These are phyloP conservation scores for Poronia punctata DNA, from an alignment of 495 filamentous ascomycete species.

Conservation along the genomic window DNA sequence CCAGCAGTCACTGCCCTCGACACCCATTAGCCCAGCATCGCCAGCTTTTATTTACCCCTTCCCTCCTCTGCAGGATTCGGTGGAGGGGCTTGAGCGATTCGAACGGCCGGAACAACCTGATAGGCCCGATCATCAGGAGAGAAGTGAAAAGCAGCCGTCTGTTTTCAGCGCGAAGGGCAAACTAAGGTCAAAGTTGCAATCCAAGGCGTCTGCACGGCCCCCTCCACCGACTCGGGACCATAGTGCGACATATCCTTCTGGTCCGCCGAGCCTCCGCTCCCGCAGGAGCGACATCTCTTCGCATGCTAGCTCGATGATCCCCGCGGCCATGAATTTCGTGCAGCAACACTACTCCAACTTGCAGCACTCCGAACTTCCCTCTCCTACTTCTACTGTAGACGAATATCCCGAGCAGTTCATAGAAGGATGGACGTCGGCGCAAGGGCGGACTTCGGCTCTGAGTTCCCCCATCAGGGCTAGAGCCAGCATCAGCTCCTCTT, in stretches of 20 bases:
- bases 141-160: slow-evolving; percentile 26
- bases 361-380: slow-evolving; percentile 43
- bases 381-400: slow-evolving; percentile 42
- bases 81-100: too few relatives aligned
- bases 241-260: slow-evolving; percentile 30
- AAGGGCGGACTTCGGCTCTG: slow-evolving; percentile 47
- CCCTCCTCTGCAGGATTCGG: slow-evolving; percentile 23
- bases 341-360: slow-evolving; percentile 36
- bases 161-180: slow-evolving; percentile 26
- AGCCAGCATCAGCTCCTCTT: slow-evolving; percentile 36
- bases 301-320: slow-evolving; percentile 37
- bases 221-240: slow-evolving; percentile 32
- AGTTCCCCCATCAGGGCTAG: slow-evolving; percentile 39
- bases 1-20: slow-evolving; percentile 28
- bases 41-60: slow-evolving; percentile 42
- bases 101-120: too few relatives aligned
- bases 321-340: slow-evolving; percentile 26
- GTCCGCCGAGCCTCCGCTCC: slow-evolving; percentile 47
- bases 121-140: too few relatives aligned
- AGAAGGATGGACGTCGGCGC: slow-evolving; percentile 50
- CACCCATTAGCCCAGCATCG: slow-evolving; percentile 35
- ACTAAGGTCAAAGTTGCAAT: slow-evolving; percentile 15
- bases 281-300: slow-evolving; percentile 49
- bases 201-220: slow-evolving; percentile 28
- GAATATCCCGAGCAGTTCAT: slow-evolving; percentile 50